A percentile compares a stretch with the other conserved stretches of the same genome.
These are phyloP conservation scores for Solanum piurae DNA, from an alignment of 257 asterid species.

Conservation along the genomic window DNA sequence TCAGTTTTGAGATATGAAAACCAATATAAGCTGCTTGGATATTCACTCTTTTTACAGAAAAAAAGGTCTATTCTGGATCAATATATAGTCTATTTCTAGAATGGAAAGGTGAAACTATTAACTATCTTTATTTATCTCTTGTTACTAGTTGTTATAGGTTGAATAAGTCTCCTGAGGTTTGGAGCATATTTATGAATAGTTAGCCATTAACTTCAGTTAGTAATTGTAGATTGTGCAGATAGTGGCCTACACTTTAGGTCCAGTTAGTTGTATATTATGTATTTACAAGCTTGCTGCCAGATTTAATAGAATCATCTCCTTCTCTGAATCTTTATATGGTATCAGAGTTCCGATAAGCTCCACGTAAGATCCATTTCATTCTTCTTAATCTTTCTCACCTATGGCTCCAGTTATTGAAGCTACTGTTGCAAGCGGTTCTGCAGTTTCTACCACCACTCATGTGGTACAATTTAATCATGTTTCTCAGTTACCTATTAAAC, in stretches of 20 bases:
- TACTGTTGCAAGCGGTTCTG: not conserved
- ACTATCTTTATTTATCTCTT: not conserved
- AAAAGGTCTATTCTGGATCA: not conserved
- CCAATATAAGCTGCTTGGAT: not conserved
- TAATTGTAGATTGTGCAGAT: not conserved
- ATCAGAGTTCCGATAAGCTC: not conserved
- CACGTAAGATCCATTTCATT: not conserved
- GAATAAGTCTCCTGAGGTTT: not conserved
- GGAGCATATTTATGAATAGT: not conserved
- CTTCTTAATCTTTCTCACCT: not conserved
- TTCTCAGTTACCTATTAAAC: not conserved
- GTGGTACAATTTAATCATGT: not conserved
- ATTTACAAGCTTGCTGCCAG: not conserved
- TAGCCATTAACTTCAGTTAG: not conserved
- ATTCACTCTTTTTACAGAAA: not conserved
- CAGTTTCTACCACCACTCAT: not conserved
- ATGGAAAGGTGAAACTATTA: not conserved
- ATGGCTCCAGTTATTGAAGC: not conserved
- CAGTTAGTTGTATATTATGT: not conserved
- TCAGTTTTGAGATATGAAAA: not conserved
- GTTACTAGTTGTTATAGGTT: not conserved
- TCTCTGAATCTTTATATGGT: not conserved
- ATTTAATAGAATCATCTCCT: not conserved
- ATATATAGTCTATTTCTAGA: not conserved
- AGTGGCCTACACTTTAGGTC: not conserved